Base-by-base conservation (phyloP, 2,329 filamentous ascomycete genomes). In the Cercospora brassicicola region DNA sequence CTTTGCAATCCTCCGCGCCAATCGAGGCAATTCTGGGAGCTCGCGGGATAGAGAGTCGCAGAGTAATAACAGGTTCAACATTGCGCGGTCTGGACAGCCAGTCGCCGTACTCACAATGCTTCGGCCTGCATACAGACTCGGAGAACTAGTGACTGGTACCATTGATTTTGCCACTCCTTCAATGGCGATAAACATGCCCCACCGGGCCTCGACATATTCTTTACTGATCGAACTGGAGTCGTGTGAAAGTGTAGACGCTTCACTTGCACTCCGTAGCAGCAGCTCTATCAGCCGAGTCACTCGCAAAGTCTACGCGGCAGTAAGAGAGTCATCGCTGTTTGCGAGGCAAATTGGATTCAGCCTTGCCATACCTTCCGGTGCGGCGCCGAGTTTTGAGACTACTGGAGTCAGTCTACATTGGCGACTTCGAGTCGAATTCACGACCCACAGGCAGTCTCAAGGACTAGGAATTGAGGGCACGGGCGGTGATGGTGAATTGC, bases 11-110 rank as follows among this genome's bases (percentile, higher is more conserved):
- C 84, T 97, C 63, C 89, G 92, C 69, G 81, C 75, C 71, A 93
- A 92, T 76, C 93, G 93, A 73, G 82, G 90, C 72, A 85, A 88
- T 30, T 0, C 84, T 84, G 2, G 85, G 88, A 4, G 28, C 9
- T 39, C 62, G n/a, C 55, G 86, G 88, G n/a, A 89, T 90, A 39
- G 67, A 42, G 71, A 39, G 33, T 70, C 57, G 10, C 90, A 93
- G 74, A 94, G 91, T 76, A 88, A 90, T n/a, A 97, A 97, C 75
- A 89, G 93, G 45, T 99, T 98, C 78, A 94, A 97, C 77, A 98
- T 99, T 77, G 90, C 94, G 11, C 91, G 94, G 13, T 94, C 93
- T 75, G 94, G 94, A n/a, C 89, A 90, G 65, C 90, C 90, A n/a
- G 94, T 99, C 11, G 94, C 92, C 2, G 92, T 96, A 5, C 88